phyloP scores from a whole-genome alignment of 139 green algal species.

The Eudorina sp. region DNA sequence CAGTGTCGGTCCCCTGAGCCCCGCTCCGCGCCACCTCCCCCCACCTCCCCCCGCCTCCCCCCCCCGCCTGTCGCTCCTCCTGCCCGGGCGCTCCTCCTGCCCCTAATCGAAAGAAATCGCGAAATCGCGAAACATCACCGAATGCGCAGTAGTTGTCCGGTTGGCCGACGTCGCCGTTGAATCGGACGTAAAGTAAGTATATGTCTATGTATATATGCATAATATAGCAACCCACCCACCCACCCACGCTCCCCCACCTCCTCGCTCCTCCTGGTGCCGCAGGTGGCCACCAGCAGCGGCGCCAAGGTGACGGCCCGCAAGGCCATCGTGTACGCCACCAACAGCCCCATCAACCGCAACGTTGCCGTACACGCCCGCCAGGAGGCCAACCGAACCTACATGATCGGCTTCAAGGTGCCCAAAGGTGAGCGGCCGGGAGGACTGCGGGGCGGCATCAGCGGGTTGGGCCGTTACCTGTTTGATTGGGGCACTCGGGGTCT shows the following conservation, averaged over 20 bases:
- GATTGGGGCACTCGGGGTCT: not conserved
- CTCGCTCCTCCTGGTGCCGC: not conserved
- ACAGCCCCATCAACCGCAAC: constrained; percentile 80
- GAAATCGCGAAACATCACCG: no score
- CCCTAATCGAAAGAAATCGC: no score
- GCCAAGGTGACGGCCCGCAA: constrained; percentile 45
- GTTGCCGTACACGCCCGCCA: constrained; percentile 77
- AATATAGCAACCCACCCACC: not conserved
- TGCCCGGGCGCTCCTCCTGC: no score
- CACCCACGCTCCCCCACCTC: not conserved
- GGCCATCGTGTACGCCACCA: constrained; percentile 77
- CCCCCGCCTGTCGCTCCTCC: no score
- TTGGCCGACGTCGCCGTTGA: no score
- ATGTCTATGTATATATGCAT: not conserved
- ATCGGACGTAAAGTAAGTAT: no score
- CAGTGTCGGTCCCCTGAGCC: no score
- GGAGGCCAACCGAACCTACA: constrained; percentile 69
- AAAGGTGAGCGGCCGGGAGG: not conserved
- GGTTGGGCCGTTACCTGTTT: no score
- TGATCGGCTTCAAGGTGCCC: constrained; percentile 58
- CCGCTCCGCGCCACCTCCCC: no score
- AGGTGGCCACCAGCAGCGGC: constrained; percentile 59
- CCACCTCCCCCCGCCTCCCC: no score
- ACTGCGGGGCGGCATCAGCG: no score
- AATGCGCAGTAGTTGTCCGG: no score